Evolutionary conservation across 2,329 filamentous ascomycete genomes (phyloP).

Genomic region (Pseudocercospora vitis): DNA sequence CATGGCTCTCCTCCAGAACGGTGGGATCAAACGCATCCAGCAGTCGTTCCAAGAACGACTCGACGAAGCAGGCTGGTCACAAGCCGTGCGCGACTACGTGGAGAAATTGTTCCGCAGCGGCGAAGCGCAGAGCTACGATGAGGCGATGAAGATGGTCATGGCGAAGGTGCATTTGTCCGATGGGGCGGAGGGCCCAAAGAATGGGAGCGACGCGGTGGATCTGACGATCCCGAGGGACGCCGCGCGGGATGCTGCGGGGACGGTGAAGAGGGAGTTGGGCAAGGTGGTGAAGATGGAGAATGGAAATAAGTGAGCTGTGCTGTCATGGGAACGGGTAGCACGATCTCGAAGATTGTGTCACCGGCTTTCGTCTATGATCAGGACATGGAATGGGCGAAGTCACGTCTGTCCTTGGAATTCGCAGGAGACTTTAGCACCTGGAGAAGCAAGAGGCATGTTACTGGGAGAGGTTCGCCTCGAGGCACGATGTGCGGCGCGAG

Average conservation of each 20-base stretch:
- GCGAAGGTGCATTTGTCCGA: constrained; percentile 37
- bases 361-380: neutral
- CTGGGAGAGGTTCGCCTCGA: no score
- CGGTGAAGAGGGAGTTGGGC: constrained; percentile 50
- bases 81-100: constrained; percentile 55
- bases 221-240: constrained; percentile 41
- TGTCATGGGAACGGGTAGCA: neutral
- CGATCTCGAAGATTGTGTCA: neutral
- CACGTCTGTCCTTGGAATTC: no score
- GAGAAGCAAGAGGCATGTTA: no score
- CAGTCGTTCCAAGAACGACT: constrained; percentile 55
- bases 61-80: constrained; percentile 59
- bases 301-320: constrained; percentile 16
- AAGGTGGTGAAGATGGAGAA: constrained; percentile 30
- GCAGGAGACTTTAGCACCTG: no score
- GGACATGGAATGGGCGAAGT: neutral
- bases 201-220: constrained; percentile 15
- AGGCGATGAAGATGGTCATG: constrained; percentile 56
- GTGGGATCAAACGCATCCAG: constrained; percentile 58
- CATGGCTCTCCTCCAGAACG: constrained; percentile 47
- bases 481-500: no score
- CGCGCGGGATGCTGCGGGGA: constrained; percentile 53
- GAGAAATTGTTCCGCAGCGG: constrained; percentile 58
- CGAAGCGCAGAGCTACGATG: constrained; percentile 57
- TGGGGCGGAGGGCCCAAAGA: constrained; percentile 32